Base-by-base conservation (phyloP, 129 eudicot species). In the Chrysanthemum makinoi region DNA sequence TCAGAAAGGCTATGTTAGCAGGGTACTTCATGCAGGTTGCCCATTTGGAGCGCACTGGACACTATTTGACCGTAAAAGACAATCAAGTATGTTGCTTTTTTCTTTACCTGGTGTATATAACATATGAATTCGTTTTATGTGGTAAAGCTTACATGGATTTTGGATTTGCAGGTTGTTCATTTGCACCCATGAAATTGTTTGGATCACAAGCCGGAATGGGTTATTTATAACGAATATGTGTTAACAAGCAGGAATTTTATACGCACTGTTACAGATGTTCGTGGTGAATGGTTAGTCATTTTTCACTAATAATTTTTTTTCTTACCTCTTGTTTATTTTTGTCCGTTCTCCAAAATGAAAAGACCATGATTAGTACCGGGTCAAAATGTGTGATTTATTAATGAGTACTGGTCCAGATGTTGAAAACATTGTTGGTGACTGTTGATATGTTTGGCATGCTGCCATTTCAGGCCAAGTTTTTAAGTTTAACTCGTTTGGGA, bases 21-120 rank as follows among this genome's bases (percentile, higher is more conserved):
- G 98, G 98, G 24, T 92, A 92, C 68, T 92, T 89, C 75, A 92
- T 92, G 98, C 98, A 92, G 86, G 98, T 92, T 66, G 98, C 95
- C 56, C 98, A 92, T 79, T 72, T n/a, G n/a, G n/a, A 89, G 82
- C 90, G 87, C 3, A 92, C 95, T 12, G 98, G 98, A 19, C 96
- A 92, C 69, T 92, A 92, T 78, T 70, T 89, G 72, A 92, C 98
- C 2, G 98, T 92, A 39, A 92, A 92, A 73, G 98, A 92, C 66
- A 92, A 92, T 74, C 98, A 92, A 78, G 24, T 22, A 22, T 22
- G 24, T 22, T 1, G 24, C 1, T 22, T 96, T 88, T 76, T 10
- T 84, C 13, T 48, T 65, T 4, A 1, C 24, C 46, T n/a, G n/a
- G n/a, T n/a, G n/a, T n/a, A n/a, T n/a, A n/a, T n/a, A n/a, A n/a